These are phyloP conservation scores for Aspergillus pseudotamarii DNA, from an alignment of 2,329 filamentous ascomycete species.

Conservation along the genomic window DNA sequence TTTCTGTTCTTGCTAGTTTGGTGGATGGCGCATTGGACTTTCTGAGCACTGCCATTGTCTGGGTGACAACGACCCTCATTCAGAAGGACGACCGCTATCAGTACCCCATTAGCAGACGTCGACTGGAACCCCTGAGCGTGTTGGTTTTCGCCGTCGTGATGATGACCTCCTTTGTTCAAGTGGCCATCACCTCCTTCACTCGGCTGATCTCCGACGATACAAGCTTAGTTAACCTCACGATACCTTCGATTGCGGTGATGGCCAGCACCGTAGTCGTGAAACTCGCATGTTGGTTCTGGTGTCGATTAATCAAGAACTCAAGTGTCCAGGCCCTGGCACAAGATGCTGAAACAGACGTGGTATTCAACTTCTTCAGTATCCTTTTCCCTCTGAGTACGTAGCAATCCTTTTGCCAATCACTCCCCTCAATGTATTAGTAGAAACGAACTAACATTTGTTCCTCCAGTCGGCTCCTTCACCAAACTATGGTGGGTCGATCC, in stretches of 20 bases:
- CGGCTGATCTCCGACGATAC: conserved; percentile 62
- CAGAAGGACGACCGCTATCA: conserved; percentile 62
- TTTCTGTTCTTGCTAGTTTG: conserved; percentile 67
- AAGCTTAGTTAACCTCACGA: conserved; percentile 70
- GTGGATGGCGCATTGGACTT: conserved; percentile 69
- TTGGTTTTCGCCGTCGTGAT: conserved; percentile 69
- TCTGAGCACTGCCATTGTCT: conserved; percentile 65
- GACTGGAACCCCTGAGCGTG: conserved; percentile 66
- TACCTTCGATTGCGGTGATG: conserved; percentile 80
- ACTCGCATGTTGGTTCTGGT: conserved; percentile 82
- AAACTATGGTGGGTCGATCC: conserved; percentile 62
- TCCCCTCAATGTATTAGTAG: background rate
- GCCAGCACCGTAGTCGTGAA: conserved; percentile 79
- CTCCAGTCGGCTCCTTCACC: conserved; percentile 39
- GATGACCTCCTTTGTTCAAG: conserved; percentile 66
- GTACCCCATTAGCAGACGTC: conserved; percentile 64
- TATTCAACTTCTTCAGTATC: conserved; percentile 89
- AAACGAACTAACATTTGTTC: background rate
- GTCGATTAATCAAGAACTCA: conserved; percentile 80
- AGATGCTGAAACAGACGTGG: conserved; percentile 73
- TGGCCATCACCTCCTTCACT: conserved; percentile 63
- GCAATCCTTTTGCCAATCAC: background rate
- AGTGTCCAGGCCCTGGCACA: conserved; percentile 78
- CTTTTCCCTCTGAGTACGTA: conserved; percentile 70
- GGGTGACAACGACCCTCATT: conserved; percentile 63